Base-by-base conservation (phyloP, 768 basidiomycete species). In the Scleroderma citrinum region DNA sequence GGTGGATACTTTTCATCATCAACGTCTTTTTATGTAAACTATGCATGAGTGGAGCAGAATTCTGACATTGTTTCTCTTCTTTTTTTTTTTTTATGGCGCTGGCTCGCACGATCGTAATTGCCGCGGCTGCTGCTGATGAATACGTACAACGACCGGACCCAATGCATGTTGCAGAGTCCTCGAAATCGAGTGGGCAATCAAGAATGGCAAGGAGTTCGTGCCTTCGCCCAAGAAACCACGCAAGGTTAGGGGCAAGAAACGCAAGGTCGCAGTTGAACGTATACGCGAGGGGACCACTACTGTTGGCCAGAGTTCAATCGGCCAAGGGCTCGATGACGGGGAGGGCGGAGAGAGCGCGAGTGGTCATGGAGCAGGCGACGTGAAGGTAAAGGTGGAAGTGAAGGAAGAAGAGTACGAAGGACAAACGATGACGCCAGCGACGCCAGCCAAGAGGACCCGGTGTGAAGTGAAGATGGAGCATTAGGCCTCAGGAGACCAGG, bases 101-200 rank as follows among this genome's bases (percentile, higher is more conserved):
- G 41, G 23, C 45, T 24, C 26, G 30, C 41, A 35, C 23, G 36
- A 21, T 34, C 39, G 16, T 41, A 41, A 46, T 35, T 41, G 47
- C 49, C 51, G 50, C n/a, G 16, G 42, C 26, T 5, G 16, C 14
- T 12, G 8, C n/a, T 16, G 20, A 14, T 30, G 42, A 31, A 29
- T 44, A 3, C 35, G 29, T 17, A 35, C 37, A n/a, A 21, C 34
- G 3, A 26, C 14, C 43, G 30, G 19, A 29, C 17, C 23, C 40
- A 32, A 35, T 26, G 21, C 47, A 44, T 21, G 19, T 10, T 38
- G 48, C 64, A 89, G 85, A 73, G 87, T 89, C 64, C 80, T 88
- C 67, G 86, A 88, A 68, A 82, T 89, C 59, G 85, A 88, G 65
- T 86, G 80, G 82, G 76, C 86, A 2, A 77, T 85, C 63, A 80